These are phyloP conservation scores for Tuber calosporum DNA, from an alignment of 495 filamentous ascomycete genomes.

Conservation along the genomic window DNA sequence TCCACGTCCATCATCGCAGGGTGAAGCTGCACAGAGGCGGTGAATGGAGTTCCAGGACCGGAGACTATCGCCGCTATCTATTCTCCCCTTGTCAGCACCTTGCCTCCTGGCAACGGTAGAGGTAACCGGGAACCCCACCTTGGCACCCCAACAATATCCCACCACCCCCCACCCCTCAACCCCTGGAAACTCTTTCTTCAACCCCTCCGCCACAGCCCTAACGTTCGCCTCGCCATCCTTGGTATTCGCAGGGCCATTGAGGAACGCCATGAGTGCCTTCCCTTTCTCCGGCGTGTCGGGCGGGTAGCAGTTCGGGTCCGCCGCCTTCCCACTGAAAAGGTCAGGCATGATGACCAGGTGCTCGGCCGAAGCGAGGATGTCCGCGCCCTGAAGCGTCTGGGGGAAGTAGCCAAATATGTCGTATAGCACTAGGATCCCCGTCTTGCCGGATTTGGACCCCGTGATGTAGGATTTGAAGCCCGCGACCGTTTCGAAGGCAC, in stretches of 20 bases:
- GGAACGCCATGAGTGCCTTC: slow-evolving; percentile 67
- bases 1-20: slow-evolving; percentile 82
- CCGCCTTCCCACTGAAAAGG: slow-evolving; percentile 57
- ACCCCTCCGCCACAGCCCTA: slow-evolving; percentile 53
- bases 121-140: slow-evolving; percentile 51
- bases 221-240: slow-evolving; percentile 58
- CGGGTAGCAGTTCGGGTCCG: slow-evolving; percentile 56
- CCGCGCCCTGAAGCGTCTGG: slow-evolving; percentile 62
- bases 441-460: slow-evolving; percentile 53
- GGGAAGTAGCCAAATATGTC: slow-evolving; percentile 69
- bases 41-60: slow-evolving; percentile 57
- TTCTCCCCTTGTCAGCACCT: neutral
- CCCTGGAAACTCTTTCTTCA: slow-evolving; percentile 51
- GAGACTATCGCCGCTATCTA: slow-evolving; percentile 57
- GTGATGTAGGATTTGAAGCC: slow-evolving; percentile 66
- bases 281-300: slow-evolving; percentile 75
- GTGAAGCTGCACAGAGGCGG: slow-evolving; percentile 63
- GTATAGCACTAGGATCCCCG: slow-evolving; percentile 57
- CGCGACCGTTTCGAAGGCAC: slow-evolving; percentile 56
- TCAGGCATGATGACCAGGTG: slow-evolving; percentile 62
- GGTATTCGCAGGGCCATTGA: slow-evolving; percentile 61
- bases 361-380: slow-evolving; percentile 57
- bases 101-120: neutral
- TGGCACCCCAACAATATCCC: slow-evolving; percentile 96
- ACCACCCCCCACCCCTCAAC: slow-evolving; percentile 76